Conservation (phyloP, 495 filamentous ascomycete genomes). For the Podospora fimiseda region DNA sequence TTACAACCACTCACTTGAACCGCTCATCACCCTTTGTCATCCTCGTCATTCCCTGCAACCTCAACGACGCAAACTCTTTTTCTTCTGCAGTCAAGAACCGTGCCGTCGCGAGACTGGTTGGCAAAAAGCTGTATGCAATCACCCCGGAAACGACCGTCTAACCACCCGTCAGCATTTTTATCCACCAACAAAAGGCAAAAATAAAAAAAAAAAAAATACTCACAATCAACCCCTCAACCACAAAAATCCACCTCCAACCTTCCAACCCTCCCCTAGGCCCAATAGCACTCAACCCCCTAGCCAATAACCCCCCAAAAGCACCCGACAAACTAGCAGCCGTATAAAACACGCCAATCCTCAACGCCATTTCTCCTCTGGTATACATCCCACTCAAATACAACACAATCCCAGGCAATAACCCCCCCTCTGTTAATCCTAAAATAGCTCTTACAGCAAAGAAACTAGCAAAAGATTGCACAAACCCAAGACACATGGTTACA, state of each 20-base stretch:
- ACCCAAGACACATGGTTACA: conserved; percentile 61
- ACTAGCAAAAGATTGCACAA: conserved; percentile 65
- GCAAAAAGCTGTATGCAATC: conserved; percentile 49
- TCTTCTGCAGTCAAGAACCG: conserved; percentile 46
- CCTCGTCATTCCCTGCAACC: conserved; percentile 30
- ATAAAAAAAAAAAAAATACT: conserved; percentile 12
- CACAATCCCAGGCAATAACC: conserved; percentile 45
- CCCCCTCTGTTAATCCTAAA: conserved; percentile 56
- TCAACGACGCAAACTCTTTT: conserved; percentile 30
- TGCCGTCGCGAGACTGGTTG: conserved; percentile 51
- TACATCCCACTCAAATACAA: conserved; percentile 45
- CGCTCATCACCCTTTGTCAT: conserved; percentile 23
- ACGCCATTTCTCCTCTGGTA: conserved; percentile 42
- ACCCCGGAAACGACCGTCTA: conserved; percentile 50
- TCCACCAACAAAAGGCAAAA: background rate
- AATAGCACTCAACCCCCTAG: conserved; percentile 37
- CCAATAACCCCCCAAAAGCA: conserved; percentile 48
- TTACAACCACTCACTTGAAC: conserved; percentile 23
- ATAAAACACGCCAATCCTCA: conserved; percentile 50
- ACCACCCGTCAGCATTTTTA: too few species aligned
- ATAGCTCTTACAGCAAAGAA: conserved; percentile 73
- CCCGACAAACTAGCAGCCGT: conserved; percentile 50
- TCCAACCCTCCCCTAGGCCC: conserved; percentile 34
- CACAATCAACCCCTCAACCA: conserved; percentile 44
- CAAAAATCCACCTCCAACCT: conserved; percentile 49